phyloP scores from a whole-genome alignment of 2,329 filamentous ascomycete genomes.

The Pseudogymnoascus sp. region DNA sequence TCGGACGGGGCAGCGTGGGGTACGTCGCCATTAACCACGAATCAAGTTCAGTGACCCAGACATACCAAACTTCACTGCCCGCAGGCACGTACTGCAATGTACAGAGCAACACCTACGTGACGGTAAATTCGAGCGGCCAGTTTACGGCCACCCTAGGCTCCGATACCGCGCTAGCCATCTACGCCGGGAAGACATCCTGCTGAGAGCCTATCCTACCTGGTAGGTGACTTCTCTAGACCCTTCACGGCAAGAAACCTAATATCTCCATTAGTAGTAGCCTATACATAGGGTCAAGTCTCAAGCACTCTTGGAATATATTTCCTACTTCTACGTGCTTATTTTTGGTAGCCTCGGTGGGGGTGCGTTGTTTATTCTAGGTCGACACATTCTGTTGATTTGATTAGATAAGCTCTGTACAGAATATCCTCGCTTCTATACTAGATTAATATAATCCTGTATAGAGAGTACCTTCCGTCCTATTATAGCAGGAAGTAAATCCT shows the following conservation, averaged over 20 bases:
- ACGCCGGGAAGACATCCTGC: constrained; percentile 3
- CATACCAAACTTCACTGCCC: not conserved
- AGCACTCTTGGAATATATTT: not conserved
- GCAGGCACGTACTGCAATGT: constrained; percentile 1
- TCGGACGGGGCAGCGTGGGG: not conserved
- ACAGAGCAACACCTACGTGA: not conserved
- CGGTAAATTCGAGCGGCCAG: constrained; percentile 1
- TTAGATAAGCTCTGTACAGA: not conserved
- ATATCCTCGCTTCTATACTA: not conserved
- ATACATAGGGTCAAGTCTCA: not conserved
- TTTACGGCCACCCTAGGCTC: not conserved
- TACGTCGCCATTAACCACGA: constrained; percentile 1
- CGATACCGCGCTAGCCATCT: not conserved
- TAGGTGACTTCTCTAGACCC: not conserved
- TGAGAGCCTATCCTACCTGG: not conserved
- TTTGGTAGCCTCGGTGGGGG: not conserved
- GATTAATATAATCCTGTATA: too few relatives aligned
- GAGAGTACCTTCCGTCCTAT: too few relatives aligned
- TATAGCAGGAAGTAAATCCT: too few relatives aligned
- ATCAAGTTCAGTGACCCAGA: not conserved
- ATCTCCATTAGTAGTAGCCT: not conserved
- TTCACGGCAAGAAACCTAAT: not conserved
- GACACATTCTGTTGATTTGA: not conserved
- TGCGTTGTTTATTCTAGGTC: not conserved
- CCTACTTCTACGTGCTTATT: not conserved